phyloP scores from a whole-genome alignment of 345 rosid genomes.

The Acer negundo region DNA sequence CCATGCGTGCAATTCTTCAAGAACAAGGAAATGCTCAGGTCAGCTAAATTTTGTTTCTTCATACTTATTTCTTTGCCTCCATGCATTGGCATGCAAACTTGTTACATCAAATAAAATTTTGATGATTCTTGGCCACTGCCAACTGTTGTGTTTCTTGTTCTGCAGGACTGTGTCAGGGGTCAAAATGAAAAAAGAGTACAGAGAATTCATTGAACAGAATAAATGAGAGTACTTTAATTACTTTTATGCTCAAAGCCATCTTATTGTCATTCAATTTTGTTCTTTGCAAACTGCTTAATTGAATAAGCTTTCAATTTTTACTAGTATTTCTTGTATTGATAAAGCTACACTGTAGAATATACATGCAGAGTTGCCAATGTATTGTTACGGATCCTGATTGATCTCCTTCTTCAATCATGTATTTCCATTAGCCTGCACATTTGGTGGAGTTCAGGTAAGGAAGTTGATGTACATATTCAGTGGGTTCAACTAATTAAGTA shows the following conservation, averaged over 20 bases:
- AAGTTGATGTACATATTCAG: slow-evolving; percentile 4
- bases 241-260: slow-evolving; percentile 16
- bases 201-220: slow-evolving; percentile 80
- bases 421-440: slow-evolving; percentile 4
- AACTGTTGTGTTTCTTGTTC: slow-evolving; percentile 2
- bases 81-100: neutral
- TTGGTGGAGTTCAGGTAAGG: neutral
- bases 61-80: neutral
- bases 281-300: slow-evolving; percentile 24
- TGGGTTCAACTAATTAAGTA: neutral
- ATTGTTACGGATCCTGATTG: slow-evolving; percentile 8
- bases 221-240: slow-evolving; percentile 46
- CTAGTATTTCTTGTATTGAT: slow-evolving; percentile 12
- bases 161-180: slow-evolving; percentile 83
- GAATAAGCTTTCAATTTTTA: slow-evolving; percentile 30
- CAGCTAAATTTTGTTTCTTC: slow-evolving; percentile 19
- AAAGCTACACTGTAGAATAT: slow-evolving; percentile 25
- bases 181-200: slow-evolving; percentile 96
- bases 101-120: neutral
- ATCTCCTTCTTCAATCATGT: slow-evolving; percentile 11
- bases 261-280: slow-evolving; percentile 43
- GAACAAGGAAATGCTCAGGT: slow-evolving; percentile 91
- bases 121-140: neutral
- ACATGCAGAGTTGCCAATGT: slow-evolving; percentile 23
- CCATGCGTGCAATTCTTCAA: slow-evolving; percentile 97